Evolutionary conservation across 306 rosid genomes (phyloP), one percentile per base, ranked within the genome.

Genomic region (Malus sieversii): DNA sequence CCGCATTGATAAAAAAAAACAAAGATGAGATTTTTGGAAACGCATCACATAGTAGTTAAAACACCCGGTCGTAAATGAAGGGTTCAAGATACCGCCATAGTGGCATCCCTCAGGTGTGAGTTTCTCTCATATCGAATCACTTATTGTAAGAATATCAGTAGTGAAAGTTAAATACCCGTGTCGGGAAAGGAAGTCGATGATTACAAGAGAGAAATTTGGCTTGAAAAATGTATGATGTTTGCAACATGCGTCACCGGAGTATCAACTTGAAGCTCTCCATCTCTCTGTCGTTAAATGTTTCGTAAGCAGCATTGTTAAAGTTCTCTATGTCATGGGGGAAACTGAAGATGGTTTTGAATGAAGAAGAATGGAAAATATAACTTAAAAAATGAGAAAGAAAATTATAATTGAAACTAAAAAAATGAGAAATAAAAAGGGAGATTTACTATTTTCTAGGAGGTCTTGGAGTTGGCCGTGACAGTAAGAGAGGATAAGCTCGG

Each of bases 251-350:
- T 72, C 45, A 88, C 72, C 53, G 87, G 35, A 73, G 35, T 4
- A 93, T 77, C 85, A 91, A 75, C 92, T 85, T 87, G 86, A 92
- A 92, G 84, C 93, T 87, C 63, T 90, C 98, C 77, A 90, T 96
- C 84, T 92, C 96, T 75, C 98, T 96, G 83, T 89, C 97, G 87
- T 73, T 22, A 63, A 45, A 45, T 12, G 51, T 45, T 45, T 45
- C 13, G 18, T 45, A 45, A 4, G 51, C 6, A 45, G 51, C 51
- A 13, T 45, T 45, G 51, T 46, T 46, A 4, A 46, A 46, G 52
- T 46, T 46, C 16, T 46, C 18, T 46, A 15, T 0, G 18, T 62
- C 69, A 78, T 80, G 22, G 64, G 64, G 15, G 38, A 72, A 30
- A 15, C 35, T 22, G 52, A 8, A 2, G 35, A 72, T 29, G 66